These are phyloP conservation scores for Cryptococcus maquisensis DNA, from an alignment of 1,284 basidiomycete genomes.

Conservation along the genomic window DNA sequence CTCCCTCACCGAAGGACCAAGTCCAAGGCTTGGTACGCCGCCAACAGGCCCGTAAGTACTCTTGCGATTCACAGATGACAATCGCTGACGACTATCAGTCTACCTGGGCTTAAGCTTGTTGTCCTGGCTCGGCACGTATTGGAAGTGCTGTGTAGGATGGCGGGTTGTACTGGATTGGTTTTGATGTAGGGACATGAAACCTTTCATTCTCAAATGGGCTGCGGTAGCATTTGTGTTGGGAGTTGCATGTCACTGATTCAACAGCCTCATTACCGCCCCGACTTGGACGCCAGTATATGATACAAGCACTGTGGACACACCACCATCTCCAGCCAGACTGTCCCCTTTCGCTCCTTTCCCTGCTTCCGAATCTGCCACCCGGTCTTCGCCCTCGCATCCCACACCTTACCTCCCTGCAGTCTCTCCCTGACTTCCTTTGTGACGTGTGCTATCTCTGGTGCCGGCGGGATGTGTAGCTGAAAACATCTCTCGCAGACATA, in stretches of 20 bases:
- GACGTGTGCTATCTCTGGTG: not conserved
- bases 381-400: not conserved
- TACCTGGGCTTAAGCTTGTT: constrained; percentile 43
- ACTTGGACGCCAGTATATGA: not conserved
- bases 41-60: constrained; percentile 46
- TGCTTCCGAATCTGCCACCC: not conserved
- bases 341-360: not conserved
- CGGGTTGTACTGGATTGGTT: constrained; percentile 16
- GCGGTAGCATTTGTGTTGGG: not conserved
- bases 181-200: constrained; percentile 30
- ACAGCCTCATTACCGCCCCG: not conserved
- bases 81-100: constrained; percentile 8
- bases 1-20: constrained; percentile 76
- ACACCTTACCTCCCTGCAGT: not conserved
- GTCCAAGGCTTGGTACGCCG: constrained; percentile 51
- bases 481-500: constrained; percentile 9
- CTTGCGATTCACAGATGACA: not conserved
- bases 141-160: constrained; percentile 15
- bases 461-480: not conserved
- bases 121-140: constrained; percentile 4
- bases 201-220: constrained; percentile 20
- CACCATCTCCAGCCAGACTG: not conserved
- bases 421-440: not conserved
- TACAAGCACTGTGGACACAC: not conserved
- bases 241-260: not conserved